Evolutionary conservation across 768 basidiomycete genomes (phyloP), one percentile per base, ranked within the genome.

Genomic region (Mrakia frigida): DNA sequence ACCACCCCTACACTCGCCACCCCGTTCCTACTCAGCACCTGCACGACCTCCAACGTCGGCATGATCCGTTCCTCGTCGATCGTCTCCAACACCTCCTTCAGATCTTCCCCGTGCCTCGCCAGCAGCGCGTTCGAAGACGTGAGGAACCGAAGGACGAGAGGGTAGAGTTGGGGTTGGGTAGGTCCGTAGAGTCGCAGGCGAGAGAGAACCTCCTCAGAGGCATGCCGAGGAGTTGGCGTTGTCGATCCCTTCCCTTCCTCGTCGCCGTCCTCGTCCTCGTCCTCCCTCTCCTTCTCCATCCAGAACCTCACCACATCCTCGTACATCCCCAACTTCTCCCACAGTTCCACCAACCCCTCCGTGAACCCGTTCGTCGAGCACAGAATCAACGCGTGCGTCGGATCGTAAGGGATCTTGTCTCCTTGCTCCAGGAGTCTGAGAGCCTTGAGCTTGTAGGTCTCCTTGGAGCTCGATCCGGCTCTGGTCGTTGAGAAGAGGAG

Each of bases 321-420:
- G 82, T 93, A 92, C 96, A 97, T 95, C 10, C 92, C 94, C 85
- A 94, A 86, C 78, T 88, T 89, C 84, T 97, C 97, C 92, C 94
- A 98, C 3, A 98, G 86, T 6, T 92, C 84, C 3, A 98, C 91
- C 16, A 96, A 87, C 1, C 97, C 97, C 0, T 88, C 87, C 0
- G 90, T 94, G 80, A 94, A 97, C 18, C 85, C 86, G 53, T 88
- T 87, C 37, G 90, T 92, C 9, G 94, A 93, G 84, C 96, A 98
- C 1, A 99, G 87, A 53, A 99, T 91, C n/a, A 98, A 86, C 4
- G 95, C 97, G 81, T 98, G 96, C 56, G 89, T 94, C 4, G 88
- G 86, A 80, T 99, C 96, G 81, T 92, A 94, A 0, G 93, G 93
- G 10, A 86, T 77, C 31, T 82, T 82, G 1, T 85, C 82, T 2